phyloP scores from a whole-genome alignment of 768 basidiomycete genomes.

The Lactifluus volemus region DNA sequence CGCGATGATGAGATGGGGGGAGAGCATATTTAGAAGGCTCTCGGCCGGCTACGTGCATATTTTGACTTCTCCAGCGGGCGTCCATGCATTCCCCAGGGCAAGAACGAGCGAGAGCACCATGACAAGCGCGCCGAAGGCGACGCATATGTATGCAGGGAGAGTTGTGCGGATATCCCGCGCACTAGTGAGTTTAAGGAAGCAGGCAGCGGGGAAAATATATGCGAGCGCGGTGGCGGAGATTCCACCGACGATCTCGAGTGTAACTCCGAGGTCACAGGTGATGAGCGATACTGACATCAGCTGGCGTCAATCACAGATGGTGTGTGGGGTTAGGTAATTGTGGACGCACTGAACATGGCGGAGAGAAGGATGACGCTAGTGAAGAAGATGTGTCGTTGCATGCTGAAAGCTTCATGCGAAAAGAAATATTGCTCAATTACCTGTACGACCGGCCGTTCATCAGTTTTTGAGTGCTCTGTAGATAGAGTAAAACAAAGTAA shows the following conservation, averaged over 20 bases:
- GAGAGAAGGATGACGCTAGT: slow-evolving; percentile 77
- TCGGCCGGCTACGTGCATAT: slow-evolving; percentile 47
- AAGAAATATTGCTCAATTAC: slow-evolving; percentile 97
- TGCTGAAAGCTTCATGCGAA: slow-evolving; percentile 73
- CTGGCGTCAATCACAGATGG: not conserved
- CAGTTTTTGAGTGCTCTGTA: not conserved
- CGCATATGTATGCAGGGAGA: slow-evolving; percentile 67
- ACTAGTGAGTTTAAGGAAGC: slow-evolving; percentile 70
- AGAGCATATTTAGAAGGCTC: not conserved
- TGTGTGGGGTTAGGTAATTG: not conserved
- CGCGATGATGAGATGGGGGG: not conserved
- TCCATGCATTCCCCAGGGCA: slow-evolving; percentile 74
- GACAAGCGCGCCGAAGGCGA: slow-evolving; percentile 64
- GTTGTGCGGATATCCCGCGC: slow-evolving; percentile 56
- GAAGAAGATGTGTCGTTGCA: slow-evolving; percentile 81
- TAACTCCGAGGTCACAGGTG: slow-evolving; percentile 96
- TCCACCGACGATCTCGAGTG: slow-evolving; percentile 98
- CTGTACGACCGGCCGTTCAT: slow-evolving; percentile 30
- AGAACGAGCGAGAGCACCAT: slow-evolving; percentile 71
- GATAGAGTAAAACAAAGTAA: not conserved
- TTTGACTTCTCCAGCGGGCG: slow-evolving; percentile 57
- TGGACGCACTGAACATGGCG: slow-evolving; percentile 66
- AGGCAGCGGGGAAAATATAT: slow-evolving; percentile 85
- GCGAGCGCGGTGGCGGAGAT: slow-evolving; percentile 85
- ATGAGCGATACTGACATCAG: slow-evolving; percentile 63